A percentile compares a stretch with the other conserved stretches of the same genome.
phyloP scores from a whole-genome alignment of 148 eudicot species.

The Cornus florida region DNA sequence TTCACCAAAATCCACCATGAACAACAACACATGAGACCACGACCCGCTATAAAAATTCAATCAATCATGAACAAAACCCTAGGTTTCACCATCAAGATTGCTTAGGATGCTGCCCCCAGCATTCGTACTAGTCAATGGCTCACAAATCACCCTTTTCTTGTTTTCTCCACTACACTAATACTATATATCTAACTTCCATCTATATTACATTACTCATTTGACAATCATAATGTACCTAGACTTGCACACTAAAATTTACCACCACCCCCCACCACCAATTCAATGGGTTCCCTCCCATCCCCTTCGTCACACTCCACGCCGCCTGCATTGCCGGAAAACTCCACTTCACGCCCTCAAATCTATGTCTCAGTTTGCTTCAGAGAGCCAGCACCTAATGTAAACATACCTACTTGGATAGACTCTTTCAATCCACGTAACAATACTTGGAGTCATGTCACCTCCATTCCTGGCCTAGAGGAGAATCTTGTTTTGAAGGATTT shows the following conservation, averaged over 20 bases:
- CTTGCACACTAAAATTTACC: not conserved
- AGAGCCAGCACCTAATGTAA: not conserved
- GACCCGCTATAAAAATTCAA: not conserved
- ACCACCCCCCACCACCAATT: not conserved
- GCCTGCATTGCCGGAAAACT: conserved; percentile 15
- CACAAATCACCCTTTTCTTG: not conserved
- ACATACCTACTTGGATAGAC: no score
- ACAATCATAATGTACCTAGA: not conserved
- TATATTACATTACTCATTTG: conserved; percentile 4
- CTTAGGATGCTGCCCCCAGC: not conserved
- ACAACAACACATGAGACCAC: not conserved
- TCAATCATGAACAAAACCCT: not conserved
- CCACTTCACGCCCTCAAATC: not conserved
- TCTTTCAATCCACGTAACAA: no score
- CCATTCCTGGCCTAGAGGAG: no score
- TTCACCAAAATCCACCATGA: not conserved
- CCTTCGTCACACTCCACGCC: not conserved
- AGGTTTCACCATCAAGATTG: not conserved
- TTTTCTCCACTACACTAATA: not conserved
- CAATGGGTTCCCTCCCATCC: conserved; percentile 16
- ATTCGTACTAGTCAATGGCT: not conserved
- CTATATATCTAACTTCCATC: not conserved
- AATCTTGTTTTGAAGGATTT: conserved; percentile 30
- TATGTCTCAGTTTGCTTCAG: conserved; percentile 14
- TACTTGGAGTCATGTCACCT: no score